These are phyloP conservation scores for Cucurbita ficifolia DNA, from an alignment of 306 rosid species.

Conservation along the genomic window DNA sequence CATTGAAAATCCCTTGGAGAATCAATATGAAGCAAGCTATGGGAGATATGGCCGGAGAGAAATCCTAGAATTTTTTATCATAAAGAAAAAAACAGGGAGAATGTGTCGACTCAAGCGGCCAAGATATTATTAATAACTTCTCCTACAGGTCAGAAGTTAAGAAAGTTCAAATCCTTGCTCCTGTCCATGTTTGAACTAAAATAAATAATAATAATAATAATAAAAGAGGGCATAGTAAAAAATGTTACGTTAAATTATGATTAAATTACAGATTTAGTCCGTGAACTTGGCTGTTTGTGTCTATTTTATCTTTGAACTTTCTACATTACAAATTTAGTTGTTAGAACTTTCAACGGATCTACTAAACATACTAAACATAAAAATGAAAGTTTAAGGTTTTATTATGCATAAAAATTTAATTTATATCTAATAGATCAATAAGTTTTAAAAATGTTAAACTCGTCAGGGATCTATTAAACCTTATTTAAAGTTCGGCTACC, in stretches of 20 bases:
- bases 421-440: too few species aligned
- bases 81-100: background rate
- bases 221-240: background rate
- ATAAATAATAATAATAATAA: too few species aligned
- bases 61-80: background rate
- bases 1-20: background rate
- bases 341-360: too few species aligned
- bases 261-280: background rate
- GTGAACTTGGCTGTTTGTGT: too few species aligned
- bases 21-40: background rate
- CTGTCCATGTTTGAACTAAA: background rate
- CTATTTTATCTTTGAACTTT: too few species aligned
- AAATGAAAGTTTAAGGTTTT: too few species aligned
- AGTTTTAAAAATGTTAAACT: too few species aligned
- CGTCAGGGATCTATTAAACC: background rate
- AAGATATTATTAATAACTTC: background rate
- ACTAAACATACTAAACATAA: too few species aligned
- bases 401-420: too few species aligned
- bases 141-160: background rate
- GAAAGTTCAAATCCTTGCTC: background rate
- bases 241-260: background rate
- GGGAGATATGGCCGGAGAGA: background rate
- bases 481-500: background rate
- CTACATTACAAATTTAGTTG: too few species aligned
- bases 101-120: background rate